Conservation (phyloP, 1,284 basidiomycete genomes). For the Coniferiporia sulphurascens region DNA sequence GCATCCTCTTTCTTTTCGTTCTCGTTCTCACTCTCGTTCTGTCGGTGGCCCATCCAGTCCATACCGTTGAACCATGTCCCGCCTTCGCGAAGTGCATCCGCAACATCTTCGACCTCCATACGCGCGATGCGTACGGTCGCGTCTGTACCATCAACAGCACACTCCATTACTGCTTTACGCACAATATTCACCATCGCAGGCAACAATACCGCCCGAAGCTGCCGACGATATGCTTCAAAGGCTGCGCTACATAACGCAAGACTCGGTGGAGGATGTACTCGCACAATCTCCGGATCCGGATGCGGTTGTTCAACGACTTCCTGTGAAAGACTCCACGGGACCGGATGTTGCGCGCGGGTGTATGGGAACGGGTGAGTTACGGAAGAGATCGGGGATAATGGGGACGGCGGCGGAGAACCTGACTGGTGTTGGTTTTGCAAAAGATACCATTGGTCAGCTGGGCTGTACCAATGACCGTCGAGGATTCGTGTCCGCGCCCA, state of each 20-base stretch:
- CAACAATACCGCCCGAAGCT: slow-evolving; percentile 51
- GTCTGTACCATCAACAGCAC: slow-evolving; percentile 36
- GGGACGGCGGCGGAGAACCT: slow-evolving; percentile 1
- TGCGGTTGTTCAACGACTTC: slow-evolving; percentile 33
- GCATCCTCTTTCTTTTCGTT: slow-evolving; percentile 27
- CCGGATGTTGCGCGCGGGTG: slow-evolving; percentile 56
- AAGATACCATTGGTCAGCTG: slow-evolving; percentile 59
- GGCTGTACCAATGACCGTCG: slow-evolving; percentile 69
- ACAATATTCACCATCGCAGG: slow-evolving; percentile 67
- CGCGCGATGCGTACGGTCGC: slow-evolving; percentile 43
- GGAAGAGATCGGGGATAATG: background rate
- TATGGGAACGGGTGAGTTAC: slow-evolving; percentile 29
- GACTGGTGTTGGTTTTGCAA: slow-evolving; percentile 13
- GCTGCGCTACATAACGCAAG: slow-evolving; percentile 53
- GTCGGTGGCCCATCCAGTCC: slow-evolving; percentile 42
- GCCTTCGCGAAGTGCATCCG: slow-evolving; percentile 49
- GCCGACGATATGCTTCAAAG: slow-evolving; percentile 48
- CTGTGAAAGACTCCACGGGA: slow-evolving; percentile 49
- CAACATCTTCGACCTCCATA: slow-evolving; percentile 59
- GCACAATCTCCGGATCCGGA: slow-evolving; percentile 41
- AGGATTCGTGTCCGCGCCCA: slow-evolving; percentile 68
- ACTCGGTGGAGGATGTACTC: slow-evolving; percentile 48
- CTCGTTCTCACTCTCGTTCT: slow-evolving; percentile 20
- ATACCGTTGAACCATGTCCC: slow-evolving; percentile 64
- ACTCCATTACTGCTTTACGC: slow-evolving; percentile 57